Evolutionary conservation across 2,329 filamentous ascomycete species (phyloP).

Genomic region (Cyphellophora europaea): DNA sequence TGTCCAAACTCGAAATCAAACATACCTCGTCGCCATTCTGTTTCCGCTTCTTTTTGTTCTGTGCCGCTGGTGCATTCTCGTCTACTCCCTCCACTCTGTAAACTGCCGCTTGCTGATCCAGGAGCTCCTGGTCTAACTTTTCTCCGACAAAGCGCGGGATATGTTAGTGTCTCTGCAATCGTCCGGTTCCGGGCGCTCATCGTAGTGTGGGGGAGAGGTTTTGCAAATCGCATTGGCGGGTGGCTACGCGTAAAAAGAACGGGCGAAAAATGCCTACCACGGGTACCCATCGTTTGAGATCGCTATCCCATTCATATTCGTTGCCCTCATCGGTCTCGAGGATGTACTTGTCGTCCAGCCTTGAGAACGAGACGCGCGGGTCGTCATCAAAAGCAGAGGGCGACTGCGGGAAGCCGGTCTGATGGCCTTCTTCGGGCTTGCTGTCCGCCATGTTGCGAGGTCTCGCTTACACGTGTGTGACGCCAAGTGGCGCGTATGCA

Average conservation of each 20-base stretch:
- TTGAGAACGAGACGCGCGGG: conserved; percentile 79
- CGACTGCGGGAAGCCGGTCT: conserved; percentile 40
- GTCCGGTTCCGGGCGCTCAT: not conserved
- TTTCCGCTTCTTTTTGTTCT: conserved; percentile 47
- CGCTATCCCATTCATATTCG: conserved; percentile 74
- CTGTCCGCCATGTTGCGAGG: too few relatives aligned
- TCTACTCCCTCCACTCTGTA: conserved; percentile 53
- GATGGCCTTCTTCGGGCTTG: conserved; percentile 7
- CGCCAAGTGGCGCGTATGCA: too few relatives aligned
- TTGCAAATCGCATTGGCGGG: too few relatives aligned
- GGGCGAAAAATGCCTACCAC: conserved; percentile 40
- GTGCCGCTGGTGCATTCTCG: conserved; percentile 39
- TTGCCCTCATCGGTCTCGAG: conserved; percentile 75
- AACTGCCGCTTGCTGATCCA: conserved; percentile 52
- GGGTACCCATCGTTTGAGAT: conserved; percentile 65
- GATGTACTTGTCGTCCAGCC: conserved; percentile 69
- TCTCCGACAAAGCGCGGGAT: conserved; percentile 5
- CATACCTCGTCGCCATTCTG: conserved; percentile 41
- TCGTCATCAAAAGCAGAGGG: conserved; percentile 64
- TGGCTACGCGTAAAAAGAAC: not conserved
- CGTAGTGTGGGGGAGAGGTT: not conserved
- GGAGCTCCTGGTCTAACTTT: conserved; percentile 50
- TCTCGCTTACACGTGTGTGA: too few relatives aligned
- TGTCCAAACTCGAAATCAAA: too few relatives aligned
- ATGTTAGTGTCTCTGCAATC: conserved; percentile 9